Evolutionary conservation across 768 basidiomycete genomes (phyloP).

Genomic region (Asterophora lycoperdoides): DNA sequence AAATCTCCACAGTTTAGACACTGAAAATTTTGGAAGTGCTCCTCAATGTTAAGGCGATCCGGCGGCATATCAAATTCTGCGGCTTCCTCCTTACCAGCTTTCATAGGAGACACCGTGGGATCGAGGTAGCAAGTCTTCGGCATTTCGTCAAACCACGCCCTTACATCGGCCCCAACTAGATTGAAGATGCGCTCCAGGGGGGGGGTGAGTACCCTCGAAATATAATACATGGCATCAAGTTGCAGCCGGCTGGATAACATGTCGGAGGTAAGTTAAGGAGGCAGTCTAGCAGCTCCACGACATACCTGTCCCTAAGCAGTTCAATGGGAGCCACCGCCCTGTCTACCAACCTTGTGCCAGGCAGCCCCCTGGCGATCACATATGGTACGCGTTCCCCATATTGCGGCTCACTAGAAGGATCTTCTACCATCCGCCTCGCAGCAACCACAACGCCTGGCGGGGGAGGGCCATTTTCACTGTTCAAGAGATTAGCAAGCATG

Average conservation of each 20-base stretch:
- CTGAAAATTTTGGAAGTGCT: conserved; percentile 66
- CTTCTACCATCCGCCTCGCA: conserved; percentile 63
- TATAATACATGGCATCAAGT: conserved; percentile 89
- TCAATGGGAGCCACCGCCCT: conserved; percentile 72
- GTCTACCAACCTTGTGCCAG: conserved; percentile 65
- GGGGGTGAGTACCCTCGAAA: conserved; percentile 79
- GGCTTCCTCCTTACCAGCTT: conserved; percentile 13
- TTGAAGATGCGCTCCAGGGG: conserved; percentile 90
- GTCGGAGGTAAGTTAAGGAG: not conserved
- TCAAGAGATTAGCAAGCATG: not conserved
- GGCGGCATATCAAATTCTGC: conserved; percentile 19
- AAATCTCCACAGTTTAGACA: conserved; percentile 65
- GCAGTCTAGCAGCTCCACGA: not conserved
- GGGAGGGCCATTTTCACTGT: conserved; percentile 77
- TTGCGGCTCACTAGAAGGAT: conserved; percentile 80
- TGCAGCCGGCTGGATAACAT: conserved; percentile 47
- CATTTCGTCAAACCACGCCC: conserved; percentile 86
- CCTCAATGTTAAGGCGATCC: conserved; percentile 56
- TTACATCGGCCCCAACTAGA: conserved; percentile 84
- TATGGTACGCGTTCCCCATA: conserved; percentile 95
- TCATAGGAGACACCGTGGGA: conserved; percentile 31
- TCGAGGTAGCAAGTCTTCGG: conserved; percentile 44
- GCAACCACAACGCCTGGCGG: conserved; percentile 93
- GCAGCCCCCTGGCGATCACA: conserved; percentile 68
- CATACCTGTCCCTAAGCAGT: conserved; percentile 60